Base-by-base conservation (phyloP, 2,329 filamentous ascomycete species). In the Paracamarosporium sp. region DNA sequence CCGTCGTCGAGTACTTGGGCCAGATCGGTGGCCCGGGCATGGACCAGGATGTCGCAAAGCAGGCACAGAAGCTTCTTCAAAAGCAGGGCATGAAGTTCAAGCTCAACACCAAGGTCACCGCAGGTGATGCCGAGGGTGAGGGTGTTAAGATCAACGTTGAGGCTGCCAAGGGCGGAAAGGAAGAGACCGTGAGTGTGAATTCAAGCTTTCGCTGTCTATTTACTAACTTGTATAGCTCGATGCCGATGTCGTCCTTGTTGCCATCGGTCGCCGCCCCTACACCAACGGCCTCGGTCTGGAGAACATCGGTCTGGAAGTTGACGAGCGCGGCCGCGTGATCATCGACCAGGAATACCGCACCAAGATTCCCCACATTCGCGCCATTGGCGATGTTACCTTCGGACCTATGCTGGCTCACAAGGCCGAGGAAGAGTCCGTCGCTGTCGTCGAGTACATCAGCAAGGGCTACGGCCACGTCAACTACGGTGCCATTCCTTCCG, bases 61-160 rank as follows among this genome's bases (percentile, higher is more conserved):
- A 87, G 72, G 85, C 91, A 41, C 93, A 97, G 80, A 98, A 97
- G 86, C 89, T 96, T 62, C 87, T 99, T 65, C 87, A 87, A 78
- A 98, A 97, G 86, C 95, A 99, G 83, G 95, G 94, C 60, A 90
- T 99, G 77, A 95, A 97, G 75, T 99, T 99, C 86, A 97, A 96
- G 88, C 88, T 96, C 68, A 90, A 91, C 83, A 98, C 95, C 74
- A 99, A 99, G 87, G 95, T 99, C 64, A 81, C 89, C 63, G 86
- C 88, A 69, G 95, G 95, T 67, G 93, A 98, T 75, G 88, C 87
- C 72, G 88, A 85, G 69, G 90, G 90, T 60, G 88, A 92, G 60
- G 87, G 84, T 67, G 83, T 99, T 72, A 91, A 90, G 81, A 86
- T 99, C 61, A 88, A 91, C 67, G 84, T 97, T 60, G 95, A 99